phyloP scores from a whole-genome alignment of 2,329 filamentous ascomycete genomes.

The Cryphonectria parasitica region DNA sequence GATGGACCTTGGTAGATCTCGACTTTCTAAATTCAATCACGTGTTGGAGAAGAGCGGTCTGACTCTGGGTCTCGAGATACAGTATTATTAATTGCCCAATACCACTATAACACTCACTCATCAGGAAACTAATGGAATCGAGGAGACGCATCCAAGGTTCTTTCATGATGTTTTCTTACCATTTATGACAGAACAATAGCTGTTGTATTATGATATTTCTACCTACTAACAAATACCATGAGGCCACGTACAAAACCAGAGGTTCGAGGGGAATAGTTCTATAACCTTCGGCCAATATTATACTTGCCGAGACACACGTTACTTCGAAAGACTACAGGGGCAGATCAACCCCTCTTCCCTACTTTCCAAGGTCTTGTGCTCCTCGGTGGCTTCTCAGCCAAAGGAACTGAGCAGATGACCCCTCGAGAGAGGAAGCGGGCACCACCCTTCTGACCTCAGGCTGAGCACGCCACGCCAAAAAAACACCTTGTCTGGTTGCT shows the following conservation, averaged over 20 bases:
- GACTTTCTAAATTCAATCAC: background rate
- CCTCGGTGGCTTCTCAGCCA: background rate
- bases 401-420: background rate
- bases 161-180: background rate
- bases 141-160: background rate
- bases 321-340: background rate
- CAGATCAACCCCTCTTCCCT: background rate
- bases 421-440: background rate
- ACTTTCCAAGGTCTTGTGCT: background rate
- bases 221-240: background rate
- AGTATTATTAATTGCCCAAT: too few relatives aligned
- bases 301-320: background rate
- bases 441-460: background rate
- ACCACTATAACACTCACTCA: too few relatives aligned
- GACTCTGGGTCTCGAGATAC: background rate
- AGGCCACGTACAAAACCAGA: background rate
- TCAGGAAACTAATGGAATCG: background rate
- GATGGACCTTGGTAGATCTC: background rate
- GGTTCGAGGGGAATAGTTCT: background rate
- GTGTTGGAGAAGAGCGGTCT: background rate
- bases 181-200: background rate
- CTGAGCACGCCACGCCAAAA: background rate
- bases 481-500: background rate
- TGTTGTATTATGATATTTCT: too few relatives aligned
- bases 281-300: background rate